These are phyloP conservation scores for Ehretia macrophylla DNA, from an alignment of 257 asterid genomes.

Conservation along the genomic window DNA sequence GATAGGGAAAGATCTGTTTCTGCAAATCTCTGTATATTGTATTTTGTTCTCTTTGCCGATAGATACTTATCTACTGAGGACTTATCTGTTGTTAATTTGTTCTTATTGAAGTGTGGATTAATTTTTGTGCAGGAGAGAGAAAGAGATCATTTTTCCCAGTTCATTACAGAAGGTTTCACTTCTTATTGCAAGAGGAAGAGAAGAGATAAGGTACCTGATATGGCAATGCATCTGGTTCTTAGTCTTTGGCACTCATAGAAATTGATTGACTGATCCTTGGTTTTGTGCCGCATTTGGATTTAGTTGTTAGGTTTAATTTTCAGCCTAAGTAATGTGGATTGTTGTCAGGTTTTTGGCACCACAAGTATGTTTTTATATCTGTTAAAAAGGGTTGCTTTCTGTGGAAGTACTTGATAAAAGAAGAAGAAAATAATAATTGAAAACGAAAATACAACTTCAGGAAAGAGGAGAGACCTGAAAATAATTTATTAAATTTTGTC, in stretches of 20 bases:
- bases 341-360: not conserved
- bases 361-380: not conserved
- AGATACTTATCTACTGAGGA: not conserved
- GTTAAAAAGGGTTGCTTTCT: too few species aligned
- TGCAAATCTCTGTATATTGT: not conserved
- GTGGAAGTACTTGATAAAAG: too few species aligned
- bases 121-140: constrained; percentile 70
- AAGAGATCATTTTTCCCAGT: constrained; percentile 96
- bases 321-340: too few species aligned
- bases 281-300: too few species aligned
- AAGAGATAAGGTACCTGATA: constrained; percentile 68
- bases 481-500: too few species aligned
- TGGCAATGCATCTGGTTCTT: not conserved
- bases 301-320: too few species aligned
- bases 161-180: constrained; percentile 93
- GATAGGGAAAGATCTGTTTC: too few species aligned
- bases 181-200: constrained; percentile 98
- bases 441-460: too few species aligned
- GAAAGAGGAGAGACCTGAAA: too few species aligned
- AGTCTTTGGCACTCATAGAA: not conserved
- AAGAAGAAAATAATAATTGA: too few species aligned
- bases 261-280: too few species aligned
- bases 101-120: constrained; percentile 3
- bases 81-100: not conserved
- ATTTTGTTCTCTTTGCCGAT: not conserved